Evolutionary conservation across 768 basidiomycete genomes (phyloP), one percentile per base, ranked within the genome.

Genomic region (Calocybe gangraenosa): DNA sequence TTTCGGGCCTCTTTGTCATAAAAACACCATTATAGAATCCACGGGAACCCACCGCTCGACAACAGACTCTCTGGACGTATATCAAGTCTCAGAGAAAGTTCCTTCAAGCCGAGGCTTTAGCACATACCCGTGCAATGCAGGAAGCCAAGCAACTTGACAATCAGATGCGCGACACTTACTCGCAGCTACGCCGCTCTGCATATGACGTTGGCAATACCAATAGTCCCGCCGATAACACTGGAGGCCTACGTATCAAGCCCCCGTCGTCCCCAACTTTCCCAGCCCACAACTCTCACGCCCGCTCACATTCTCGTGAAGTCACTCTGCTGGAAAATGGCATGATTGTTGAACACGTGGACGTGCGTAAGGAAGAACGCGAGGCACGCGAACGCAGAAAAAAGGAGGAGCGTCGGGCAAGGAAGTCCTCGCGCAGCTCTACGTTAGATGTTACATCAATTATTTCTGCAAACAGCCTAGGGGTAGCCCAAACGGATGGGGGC

Each of bases 251-350:
- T 42, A 82, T 89, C 61, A 87, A 80, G 58, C 73, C 82, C 19
- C 78, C 81, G 20, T 68, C 70, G 28, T 68, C 74, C 6, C 70
- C 74, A 3, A 60, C 65, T 11, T 46, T 65, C 3, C 67, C 63
- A n/a, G 58, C 65, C 11, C 64, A 68, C 37, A 65, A 65, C 20
- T 51, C 58, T 18, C 76, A 78, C 50, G 63, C 60, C 25, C 76
- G 75, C 22, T 71, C 68, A 17, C 75, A 80, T 43, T 81, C 81
- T 32, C 77, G 86, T 25, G 86, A 92, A 44, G 74, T 89, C 11
- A 88, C 89, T 0, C 68, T 93, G 8, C 76, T 94, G 17, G 86
- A 92, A 63, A 92, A 89, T 52, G 90, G 90, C 2, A 82, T 93
- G 75, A 87, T 92, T 42, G 84, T 92, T 7, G 92, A 94, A 55